Base-by-base conservation (phyloP, 306 rosid species). In the Begonia peltatifolia region DNA sequence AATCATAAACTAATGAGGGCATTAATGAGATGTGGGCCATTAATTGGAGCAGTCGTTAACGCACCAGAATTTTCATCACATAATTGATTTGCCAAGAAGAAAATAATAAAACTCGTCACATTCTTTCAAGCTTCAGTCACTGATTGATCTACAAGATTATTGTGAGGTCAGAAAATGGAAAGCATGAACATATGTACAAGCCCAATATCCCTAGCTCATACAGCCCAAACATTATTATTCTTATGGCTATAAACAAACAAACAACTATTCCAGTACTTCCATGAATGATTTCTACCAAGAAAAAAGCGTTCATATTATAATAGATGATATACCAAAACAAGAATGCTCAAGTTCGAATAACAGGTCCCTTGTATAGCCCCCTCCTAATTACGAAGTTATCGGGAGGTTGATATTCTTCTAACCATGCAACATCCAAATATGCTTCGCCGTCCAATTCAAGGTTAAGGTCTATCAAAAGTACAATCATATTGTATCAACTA, bases 321-420 rank as follows among this genome's bases (percentile, higher is more conserved):
- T 22, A 38, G 6, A 52, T 18, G 13, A 52, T 12, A 52, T 38
- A 52, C 16, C 8, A 9, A 22, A 25, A 22, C 42, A 51, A 22
- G 41, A 18, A 22, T 22, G 41, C 67, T 80, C 75, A 87, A 42
- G 79, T 72, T 87, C 74, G 77, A 78, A 87, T 83, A 58, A 80
- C 76, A 46, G 94, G 96, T 67, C 96, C 96, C 71, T 48, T 87
- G 79, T 87, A 87, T 25, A 61, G 72, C 72, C 83, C 96, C 73
- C 94, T 72, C 66, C 76, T 76, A 60, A 87, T 78, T 72, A 74
- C 90, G 64, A 83, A 80, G 79, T 80, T 66, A 11, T 87, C 96
- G 0, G 87, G 79, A 41, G 81, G 96, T 62, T 74, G 89, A 71
- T 71, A 79, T 55, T 83, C 94, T 71, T 87, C 96, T 66, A 87